Evolutionary conservation across 1,284 basidiomycete genomes (phyloP), one percentile per base, ranked within the genome.

Genomic region (Irpex sp.): DNA sequence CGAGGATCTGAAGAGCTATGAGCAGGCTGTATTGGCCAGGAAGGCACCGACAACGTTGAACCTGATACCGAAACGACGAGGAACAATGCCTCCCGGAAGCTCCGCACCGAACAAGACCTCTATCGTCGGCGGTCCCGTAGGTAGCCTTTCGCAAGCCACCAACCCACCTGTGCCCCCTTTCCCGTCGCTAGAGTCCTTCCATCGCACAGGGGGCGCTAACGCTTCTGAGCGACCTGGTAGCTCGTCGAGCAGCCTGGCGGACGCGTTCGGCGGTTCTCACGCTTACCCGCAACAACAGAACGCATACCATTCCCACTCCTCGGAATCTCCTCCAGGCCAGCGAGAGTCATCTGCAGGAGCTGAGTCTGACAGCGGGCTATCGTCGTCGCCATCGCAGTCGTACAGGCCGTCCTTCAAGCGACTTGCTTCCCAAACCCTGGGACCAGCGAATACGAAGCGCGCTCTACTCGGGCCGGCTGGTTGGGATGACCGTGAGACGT

Each of bases 1-100:
- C 43, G 89, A 91, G 19, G 89, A 91, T 69, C 67, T 92, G 67
- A 78, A 81, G 66, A 83, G 82, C 63, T 92, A 93, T 66, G 88
- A 92, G 71, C 87, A 88, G 58, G 90, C 90, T 5, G 84, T 92
- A 5, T 73, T 90, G 47, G 88, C 89, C 15, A 78, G 88, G 35
- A 84, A 80, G 68, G 78, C 86, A 26, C 84, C 88, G n/a, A 82
- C 83, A 63, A 77, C 70, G 53, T 70, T 86, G 49, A 83, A 80
- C 68, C 70, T 84, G 37, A 75, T 74, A 8, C 77, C 79, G 60
- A 72, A 68, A 68, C 71, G 72, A 61, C 73, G 71, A 65, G 74
- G 69, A 68, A 76, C 70, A 61, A 63, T 66, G 50, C 65, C 65
- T 26, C 59, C 57, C 5, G 67, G 64, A 19, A 51, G 13, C 17